Conservation (phyloP, 1,139 yeast genomes). For the Kodamaea sp. region DNA sequence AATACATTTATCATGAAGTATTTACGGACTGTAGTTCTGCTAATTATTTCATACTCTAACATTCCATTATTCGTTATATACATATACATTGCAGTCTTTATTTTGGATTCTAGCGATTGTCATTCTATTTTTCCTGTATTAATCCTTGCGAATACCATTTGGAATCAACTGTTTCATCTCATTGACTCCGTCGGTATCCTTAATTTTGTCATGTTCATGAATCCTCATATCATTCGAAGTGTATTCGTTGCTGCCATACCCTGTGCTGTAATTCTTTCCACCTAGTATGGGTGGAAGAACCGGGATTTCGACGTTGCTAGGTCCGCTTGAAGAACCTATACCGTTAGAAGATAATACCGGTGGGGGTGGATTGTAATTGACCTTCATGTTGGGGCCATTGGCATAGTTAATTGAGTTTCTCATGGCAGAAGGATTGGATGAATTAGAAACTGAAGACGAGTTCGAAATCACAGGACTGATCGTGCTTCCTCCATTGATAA, state of each 20-base stretch:
- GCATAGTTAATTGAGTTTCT: slow-evolving; percentile 1
- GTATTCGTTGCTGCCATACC: background rate
- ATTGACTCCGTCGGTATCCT: slow-evolving; percentile 2
- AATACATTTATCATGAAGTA: too few relatives aligned
- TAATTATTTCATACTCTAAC: too few relatives aligned
- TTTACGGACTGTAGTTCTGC: too few relatives aligned
- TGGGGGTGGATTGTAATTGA: slow-evolving; percentile 3
- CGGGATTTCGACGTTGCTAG: slow-evolving; percentile 3
- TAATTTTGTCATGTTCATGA: background rate
- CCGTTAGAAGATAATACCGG: slow-evolving; percentile 3
- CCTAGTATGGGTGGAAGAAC: slow-evolving; percentile 10
- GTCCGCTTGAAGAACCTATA: background rate
- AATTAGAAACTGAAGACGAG: slow-evolving; percentile 6
- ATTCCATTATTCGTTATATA: too few relatives aligned
- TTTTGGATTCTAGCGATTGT: background rate
- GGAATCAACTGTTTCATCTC: slow-evolving; percentile 5
- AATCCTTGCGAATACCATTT: background rate
- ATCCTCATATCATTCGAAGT: background rate
- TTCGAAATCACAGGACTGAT: slow-evolving; percentile 8
- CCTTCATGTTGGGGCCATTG: slow-evolving; percentile 1
- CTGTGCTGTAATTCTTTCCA: slow-evolving; percentile 2
- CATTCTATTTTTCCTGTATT: background rate
- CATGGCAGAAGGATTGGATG: slow-evolving; percentile 4
- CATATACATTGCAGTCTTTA: too few relatives aligned
- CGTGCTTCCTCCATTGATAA: slow-evolving; percentile 2